Conservation (phyloP, 2,329 filamentous ascomycete species). For the Ceratocystis eucalypticola region DNA sequence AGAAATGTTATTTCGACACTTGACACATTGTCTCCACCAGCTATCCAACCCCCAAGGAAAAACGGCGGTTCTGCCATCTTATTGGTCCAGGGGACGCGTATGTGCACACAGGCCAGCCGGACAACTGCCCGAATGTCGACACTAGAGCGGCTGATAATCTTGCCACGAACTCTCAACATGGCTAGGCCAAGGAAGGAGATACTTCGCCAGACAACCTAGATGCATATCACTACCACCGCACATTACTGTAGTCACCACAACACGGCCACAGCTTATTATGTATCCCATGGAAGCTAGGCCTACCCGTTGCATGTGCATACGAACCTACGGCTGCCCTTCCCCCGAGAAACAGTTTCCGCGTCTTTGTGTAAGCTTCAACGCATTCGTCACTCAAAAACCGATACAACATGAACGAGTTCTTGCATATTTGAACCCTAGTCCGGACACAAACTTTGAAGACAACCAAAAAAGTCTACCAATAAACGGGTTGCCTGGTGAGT, state of each 20-base stretch:
- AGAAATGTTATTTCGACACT: slow-evolving; percentile 22
- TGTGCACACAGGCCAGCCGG: slow-evolving; percentile 28
- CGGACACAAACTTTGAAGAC: neutral
- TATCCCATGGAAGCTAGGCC: slow-evolving; percentile 24
- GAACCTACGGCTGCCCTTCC: slow-evolving; percentile 28
- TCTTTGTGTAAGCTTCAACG: slow-evolving; percentile 32
- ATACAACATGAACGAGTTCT: slow-evolving; percentile 26
- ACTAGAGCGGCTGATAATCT: slow-evolving; percentile 27
- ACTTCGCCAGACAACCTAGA: neutral
- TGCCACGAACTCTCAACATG: slow-evolving; percentile 23
- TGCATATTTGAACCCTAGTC: slow-evolving; percentile 26
- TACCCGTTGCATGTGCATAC: slow-evolving; percentile 24
- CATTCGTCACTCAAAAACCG: slow-evolving; percentile 26
- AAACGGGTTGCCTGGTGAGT: neutral
- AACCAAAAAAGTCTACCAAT: neutral
- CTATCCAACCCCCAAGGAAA: neutral
- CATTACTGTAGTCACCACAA: too few species aligned
- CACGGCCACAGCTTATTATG: neutral
- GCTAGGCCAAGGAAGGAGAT: too few species aligned
- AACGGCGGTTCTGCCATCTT: neutral
- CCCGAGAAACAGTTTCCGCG: slow-evolving; percentile 26
- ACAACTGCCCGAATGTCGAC: slow-evolving; percentile 25
- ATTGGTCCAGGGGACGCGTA: slow-evolving; percentile 29
- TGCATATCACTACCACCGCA: too few species aligned
- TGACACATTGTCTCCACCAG: neutral